phyloP scores from a whole-genome alignment of 805 yeast genomes.

The Ogataea chonburiensis region DNA sequence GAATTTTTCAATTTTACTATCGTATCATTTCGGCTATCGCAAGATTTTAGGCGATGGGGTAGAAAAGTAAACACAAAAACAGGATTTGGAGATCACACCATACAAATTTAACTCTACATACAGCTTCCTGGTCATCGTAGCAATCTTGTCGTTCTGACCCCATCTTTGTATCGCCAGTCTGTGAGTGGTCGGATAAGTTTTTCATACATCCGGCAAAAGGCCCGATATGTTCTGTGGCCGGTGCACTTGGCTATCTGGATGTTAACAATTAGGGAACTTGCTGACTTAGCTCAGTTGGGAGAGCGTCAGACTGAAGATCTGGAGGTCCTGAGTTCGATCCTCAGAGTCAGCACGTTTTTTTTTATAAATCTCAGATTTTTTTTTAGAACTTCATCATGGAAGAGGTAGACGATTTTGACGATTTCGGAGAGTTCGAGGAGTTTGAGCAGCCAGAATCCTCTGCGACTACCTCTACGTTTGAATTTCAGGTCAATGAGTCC shows the following conservation, averaged over 20 bases:
- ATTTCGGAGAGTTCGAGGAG: slow-evolving; percentile 23
- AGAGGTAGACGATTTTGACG: slow-evolving; percentile 18
- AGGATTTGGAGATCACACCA: background rate
- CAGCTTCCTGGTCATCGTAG: slow-evolving; percentile 1
- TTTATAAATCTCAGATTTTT: background rate
- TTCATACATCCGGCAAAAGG: background rate
- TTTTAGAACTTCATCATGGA: slow-evolving; percentile 4
- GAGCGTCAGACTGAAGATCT: slow-evolving; percentile 31
- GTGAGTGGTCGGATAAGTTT: no score
- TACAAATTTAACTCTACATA: background rate
- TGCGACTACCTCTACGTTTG: background rate
- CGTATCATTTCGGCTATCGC: slow-evolving; percentile 12
- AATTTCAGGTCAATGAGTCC: background rate
- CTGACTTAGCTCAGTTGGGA: slow-evolving; percentile 32
- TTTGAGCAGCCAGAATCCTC: slow-evolving; percentile 5
- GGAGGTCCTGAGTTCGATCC: slow-evolving; percentile 32
- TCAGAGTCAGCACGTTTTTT: slow-evolving; percentile 25
- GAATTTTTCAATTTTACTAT: slow-evolving; percentile 9
- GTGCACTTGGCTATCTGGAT: no score
- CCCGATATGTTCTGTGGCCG: slow-evolving; percentile 3
- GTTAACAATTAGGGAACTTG: slow-evolving; percentile 10
- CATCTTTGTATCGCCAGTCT: no score
- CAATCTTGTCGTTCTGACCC: background rate
- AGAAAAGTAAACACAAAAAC: background rate
- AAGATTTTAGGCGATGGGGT: slow-evolving; percentile 10